Conservation (phyloP, 2,329 filamentous ascomycete genomes). For the Claviceps fusiformis region DNA sequence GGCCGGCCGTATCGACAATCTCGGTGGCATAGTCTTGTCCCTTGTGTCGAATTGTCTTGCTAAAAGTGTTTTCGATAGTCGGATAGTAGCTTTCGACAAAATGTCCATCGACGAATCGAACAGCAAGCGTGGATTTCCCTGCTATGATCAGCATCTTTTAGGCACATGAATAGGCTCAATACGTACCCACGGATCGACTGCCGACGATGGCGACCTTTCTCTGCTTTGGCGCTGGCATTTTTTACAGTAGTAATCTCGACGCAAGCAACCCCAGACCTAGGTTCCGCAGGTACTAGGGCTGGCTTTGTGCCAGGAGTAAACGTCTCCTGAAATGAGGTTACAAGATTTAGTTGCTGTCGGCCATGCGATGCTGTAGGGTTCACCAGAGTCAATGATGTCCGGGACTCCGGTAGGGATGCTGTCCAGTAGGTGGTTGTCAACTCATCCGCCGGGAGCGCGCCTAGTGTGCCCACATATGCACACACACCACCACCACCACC, state of each 20-base stretch:
- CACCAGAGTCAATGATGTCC: background rate
- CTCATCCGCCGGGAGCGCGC: background rate
- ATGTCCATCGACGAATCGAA: constrained; percentile 93
- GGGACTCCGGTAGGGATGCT: background rate
- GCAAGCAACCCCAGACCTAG: background rate
- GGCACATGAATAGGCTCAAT: background rate
- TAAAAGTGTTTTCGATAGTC: constrained; percentile 98
- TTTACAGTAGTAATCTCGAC: background rate
- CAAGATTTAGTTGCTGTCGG: background rate
- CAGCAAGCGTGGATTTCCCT: constrained; percentile 97
- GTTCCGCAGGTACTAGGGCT: background rate
- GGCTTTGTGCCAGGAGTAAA: background rate
- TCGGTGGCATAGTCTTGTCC: constrained; percentile 89
- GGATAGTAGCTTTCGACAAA: constrained; percentile 99
- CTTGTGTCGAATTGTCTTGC: constrained; percentile 85
- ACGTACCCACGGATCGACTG: constrained; percentile 66
- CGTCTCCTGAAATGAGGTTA: background rate
- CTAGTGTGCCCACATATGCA: no score
- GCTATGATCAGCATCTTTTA: background rate
- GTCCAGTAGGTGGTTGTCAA: background rate
- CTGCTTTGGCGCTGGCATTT: constrained; percentile 66
- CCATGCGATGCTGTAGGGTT: background rate
- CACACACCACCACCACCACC: no score
- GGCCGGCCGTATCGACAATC: constrained; percentile 95
- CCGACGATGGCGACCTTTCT: constrained; percentile 93